Conservation (phyloP, 2,329 filamentous ascomycete genomes). For the Hymenoscyphus salicellus region DNA sequence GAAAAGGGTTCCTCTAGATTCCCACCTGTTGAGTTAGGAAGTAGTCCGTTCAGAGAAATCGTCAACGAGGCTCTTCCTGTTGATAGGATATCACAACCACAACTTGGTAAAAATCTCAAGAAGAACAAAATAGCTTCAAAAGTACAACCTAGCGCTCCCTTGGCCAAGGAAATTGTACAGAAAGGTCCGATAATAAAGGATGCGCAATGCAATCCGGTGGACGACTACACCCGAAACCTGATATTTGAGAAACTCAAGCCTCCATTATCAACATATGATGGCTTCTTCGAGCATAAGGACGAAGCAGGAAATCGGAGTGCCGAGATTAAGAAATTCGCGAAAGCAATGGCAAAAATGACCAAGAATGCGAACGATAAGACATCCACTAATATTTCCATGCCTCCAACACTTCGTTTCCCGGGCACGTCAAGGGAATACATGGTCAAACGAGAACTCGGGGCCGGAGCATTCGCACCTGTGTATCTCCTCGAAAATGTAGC, state of each 20-base stretch:
- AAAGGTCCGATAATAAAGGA: conserved; percentile 79
- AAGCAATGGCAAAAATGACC: conserved; percentile 47
- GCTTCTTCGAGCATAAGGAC: conserved; percentile 72
- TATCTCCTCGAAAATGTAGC: conserved; percentile 81
- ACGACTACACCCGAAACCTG: conserved; percentile 67
- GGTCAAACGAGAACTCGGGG: conserved; percentile 80
- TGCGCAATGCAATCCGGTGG: conserved; percentile 81
- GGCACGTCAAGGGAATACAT: conserved; percentile 67
- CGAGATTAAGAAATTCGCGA: conserved; percentile 81
- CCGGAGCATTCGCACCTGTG: conserved; percentile 91
- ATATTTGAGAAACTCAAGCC: conserved; percentile 75
- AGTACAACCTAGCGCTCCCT: conserved; percentile 33
- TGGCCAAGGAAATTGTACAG: conserved; percentile 43
- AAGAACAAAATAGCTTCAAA: conserved; percentile 37
- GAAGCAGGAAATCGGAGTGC: conserved; percentile 62
- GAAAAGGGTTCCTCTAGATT: conserved; percentile 26
- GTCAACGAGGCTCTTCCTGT: conserved; percentile 50
- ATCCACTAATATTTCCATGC: conserved; percentile 53
- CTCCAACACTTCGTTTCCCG: conserved; percentile 66
- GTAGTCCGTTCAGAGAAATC: conserved; percentile 71
- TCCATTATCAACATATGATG: conserved; percentile 68
- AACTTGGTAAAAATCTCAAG: conserved; percentile 48
- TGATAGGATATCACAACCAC: conserved; percentile 51
- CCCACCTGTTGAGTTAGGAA: conserved; percentile 42
- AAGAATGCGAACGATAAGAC: conserved; percentile 53